Evolutionary conservation across 805 yeast genomes (phyloP).

Genomic region (Myxozyma sirexii): DNA sequence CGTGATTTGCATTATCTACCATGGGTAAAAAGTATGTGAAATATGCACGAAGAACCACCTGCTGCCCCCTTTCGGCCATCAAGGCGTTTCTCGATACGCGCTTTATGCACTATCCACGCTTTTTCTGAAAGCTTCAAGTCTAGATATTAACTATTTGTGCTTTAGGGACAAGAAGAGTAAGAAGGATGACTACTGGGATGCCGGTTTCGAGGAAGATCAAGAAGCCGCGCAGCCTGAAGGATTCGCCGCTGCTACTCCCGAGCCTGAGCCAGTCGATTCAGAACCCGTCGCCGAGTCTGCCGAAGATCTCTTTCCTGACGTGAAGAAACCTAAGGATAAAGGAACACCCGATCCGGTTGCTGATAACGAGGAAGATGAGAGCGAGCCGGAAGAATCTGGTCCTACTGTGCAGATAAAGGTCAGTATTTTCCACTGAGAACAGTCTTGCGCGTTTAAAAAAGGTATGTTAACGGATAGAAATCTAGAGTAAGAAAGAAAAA

Average conservation of each 20-base stretch:
- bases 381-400: conserved; percentile 62
- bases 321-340: conserved; percentile 2
- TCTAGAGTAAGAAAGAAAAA: conserved; percentile 88
- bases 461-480: conserved; percentile 39
- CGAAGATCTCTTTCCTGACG: conserved; percentile 5
- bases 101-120: too few relatives aligned
- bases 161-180: conserved; percentile 35
- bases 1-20: neutral
- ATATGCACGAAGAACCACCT: too few relatives aligned
- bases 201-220: conserved; percentile 36
- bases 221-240: conserved; percentile 19
- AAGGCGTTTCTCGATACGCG: neutral
- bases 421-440: conserved; percentile 20
- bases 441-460: neutral
- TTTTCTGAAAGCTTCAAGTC: too few relatives aligned
- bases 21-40: conserved; percentile 14
- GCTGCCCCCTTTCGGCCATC: too few relatives aligned
- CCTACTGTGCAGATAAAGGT: conserved; percentile 54
- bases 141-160: too few relatives aligned
- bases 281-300: neutral
- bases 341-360: conserved; percentile 35
- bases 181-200: conserved; percentile 39
- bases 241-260: conserved; percentile 26
- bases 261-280: conserved; percentile 14
- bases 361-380: conserved; percentile 47